Conservation (phyloP, 495 filamentous ascomycete species). For the Podospora tetraspora region DNA sequence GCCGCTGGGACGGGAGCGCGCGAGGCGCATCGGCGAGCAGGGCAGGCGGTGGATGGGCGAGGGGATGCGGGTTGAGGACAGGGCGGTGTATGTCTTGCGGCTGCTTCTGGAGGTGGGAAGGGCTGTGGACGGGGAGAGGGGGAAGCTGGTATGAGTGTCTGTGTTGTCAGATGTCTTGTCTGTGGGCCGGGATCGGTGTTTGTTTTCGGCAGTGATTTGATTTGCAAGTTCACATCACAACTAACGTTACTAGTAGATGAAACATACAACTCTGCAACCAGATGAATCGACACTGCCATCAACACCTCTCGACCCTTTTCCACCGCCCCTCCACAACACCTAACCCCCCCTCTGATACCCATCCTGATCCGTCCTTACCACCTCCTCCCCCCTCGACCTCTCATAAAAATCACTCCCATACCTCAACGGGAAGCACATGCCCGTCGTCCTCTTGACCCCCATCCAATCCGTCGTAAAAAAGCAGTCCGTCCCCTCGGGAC, state of each 20-base stretch:
- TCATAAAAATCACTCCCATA: constrained; percentile 17
- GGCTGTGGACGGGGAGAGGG: constrained; percentile 24
- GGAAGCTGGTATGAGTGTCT: not conserved
- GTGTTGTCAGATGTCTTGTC: too few species aligned
- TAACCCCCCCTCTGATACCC: not conserved
- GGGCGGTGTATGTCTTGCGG: constrained; percentile 39
- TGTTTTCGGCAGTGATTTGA: too few species aligned
- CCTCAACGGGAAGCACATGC: constrained; percentile 17
- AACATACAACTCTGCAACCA: too few species aligned
- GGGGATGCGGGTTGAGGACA: constrained; percentile 38
- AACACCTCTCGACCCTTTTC: too few species aligned
- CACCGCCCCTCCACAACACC: too few species aligned
- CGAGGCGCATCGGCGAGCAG: constrained; percentile 38
- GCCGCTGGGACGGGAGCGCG: constrained; percentile 13
- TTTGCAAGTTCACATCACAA: too few species aligned
- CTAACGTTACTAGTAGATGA: too few species aligned
- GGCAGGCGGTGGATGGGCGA: constrained; percentile 40
- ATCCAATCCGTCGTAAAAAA: not conserved
- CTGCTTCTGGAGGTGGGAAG: constrained; percentile 43
- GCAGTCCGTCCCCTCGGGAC: constrained; percentile 11
- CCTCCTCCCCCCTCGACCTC: constrained; percentile 16
- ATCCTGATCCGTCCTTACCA: constrained; percentile 6
- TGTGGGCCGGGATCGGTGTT: too few species aligned
- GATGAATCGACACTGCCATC: too few species aligned
- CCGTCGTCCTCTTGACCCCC: not conserved